Evolutionary conservation across 805 yeast species (phyloP), one percentile per base, ranked within the genome.

Genomic region (Barnettozyma salicaria): DNA sequence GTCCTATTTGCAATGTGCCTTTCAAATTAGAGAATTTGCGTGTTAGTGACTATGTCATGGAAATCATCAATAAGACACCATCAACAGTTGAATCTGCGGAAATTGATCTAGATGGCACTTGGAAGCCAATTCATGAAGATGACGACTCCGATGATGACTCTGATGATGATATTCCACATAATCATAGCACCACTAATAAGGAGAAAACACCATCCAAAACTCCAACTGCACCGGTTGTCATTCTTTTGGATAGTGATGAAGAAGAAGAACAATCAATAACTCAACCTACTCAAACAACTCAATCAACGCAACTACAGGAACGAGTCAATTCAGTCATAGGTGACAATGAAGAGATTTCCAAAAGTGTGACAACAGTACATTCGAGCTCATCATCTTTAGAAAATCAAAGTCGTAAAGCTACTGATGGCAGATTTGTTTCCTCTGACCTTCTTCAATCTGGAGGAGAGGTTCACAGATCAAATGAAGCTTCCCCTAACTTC

Each of bases 1-100:
- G 98, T 53, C 96, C 97, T 0, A 69, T 86, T 4, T 92, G 98
- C 55, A 73, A 72, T 43, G 63, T 60, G 5, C 53, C 53, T 3
- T 61, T 86, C 3, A 59, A 65, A 2, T 62, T 78, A 12, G 70
- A 70, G 12, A 80, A 79, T 43, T 55, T 92, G 36, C 78, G 81
- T 0, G 64, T 88, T 0, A 87, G 85, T 46, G 95, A 85, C 43
- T 90, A 76, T 53, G 73, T 85, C 33, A 52, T 57, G 28, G 82
- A 80, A 11, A 76, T 90, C 33, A 52, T 90, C 16, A 53, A 66
- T 2, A 51, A 55, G 2, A 76, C 88, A 0, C 54, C 59, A 2
- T 72, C 66, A 2, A 76, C 75, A 10, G 75, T 72, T 3, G 90
- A 83, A 27, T 70, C 71, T 17, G 81, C 90, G 12, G 78, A 74